Percentiles rank a stretch among this genome's conserved stretches.
These are phyloP conservation scores for Ajuga chamaepitys DNA, from an alignment of 257 asterid genomes.

Conservation along the genomic window DNA sequence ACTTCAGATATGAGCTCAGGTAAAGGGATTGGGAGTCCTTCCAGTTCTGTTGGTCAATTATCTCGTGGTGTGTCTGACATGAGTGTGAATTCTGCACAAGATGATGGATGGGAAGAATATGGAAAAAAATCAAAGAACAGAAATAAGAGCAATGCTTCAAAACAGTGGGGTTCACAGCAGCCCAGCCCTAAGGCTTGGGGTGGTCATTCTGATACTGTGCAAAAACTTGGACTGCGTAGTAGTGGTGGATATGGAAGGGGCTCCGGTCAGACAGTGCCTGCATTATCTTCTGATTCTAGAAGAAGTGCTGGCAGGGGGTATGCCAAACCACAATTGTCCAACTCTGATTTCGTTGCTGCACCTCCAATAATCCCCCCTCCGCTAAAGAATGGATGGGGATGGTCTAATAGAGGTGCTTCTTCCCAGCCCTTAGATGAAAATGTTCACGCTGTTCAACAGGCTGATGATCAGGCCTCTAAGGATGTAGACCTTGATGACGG, in stretches of 20 bases:
- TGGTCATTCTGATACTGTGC: slow-evolving; percentile 38
- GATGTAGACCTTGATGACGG: slow-evolving; percentile 22
- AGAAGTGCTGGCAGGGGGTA: slow-evolving; percentile 40
- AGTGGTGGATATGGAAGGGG: slow-evolving; percentile 47
- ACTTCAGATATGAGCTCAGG: slow-evolving; percentile 43
- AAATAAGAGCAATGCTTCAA: slow-evolving; percentile 25
- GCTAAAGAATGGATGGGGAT: slow-evolving; percentile 39
- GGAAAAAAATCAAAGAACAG: slow-evolving; percentile 48
- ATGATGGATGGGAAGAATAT: slow-evolving; percentile 64
- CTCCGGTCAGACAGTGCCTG: slow-evolving; percentile 29
- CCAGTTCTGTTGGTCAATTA: slow-evolving; percentile 21
- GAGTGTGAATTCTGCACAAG: slow-evolving; percentile 25
- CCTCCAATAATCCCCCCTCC: slow-evolving; percentile 43
- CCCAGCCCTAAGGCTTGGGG: slow-evolving; percentile 55
- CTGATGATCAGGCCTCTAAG: slow-evolving; percentile 11
- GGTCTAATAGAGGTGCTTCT: slow-evolving; percentile 32
- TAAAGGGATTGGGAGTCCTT: slow-evolving; percentile 20
- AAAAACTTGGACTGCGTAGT: slow-evolving; percentile 33
- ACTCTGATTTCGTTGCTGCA: slow-evolving; percentile 14
- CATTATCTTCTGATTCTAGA: slow-evolving; percentile 28
- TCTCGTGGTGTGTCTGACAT: slow-evolving; percentile 32
- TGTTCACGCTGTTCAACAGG: slow-evolving; percentile 7
- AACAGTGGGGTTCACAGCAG: slow-evolving; percentile 31
- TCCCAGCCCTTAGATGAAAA: slow-evolving; percentile 1
- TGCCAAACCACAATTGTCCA: slow-evolving; percentile 23